Evolutionary conservation across 2,329 filamentous ascomycete genomes (phyloP).

Genomic region (Colletotrichum tofieldiae): DNA sequence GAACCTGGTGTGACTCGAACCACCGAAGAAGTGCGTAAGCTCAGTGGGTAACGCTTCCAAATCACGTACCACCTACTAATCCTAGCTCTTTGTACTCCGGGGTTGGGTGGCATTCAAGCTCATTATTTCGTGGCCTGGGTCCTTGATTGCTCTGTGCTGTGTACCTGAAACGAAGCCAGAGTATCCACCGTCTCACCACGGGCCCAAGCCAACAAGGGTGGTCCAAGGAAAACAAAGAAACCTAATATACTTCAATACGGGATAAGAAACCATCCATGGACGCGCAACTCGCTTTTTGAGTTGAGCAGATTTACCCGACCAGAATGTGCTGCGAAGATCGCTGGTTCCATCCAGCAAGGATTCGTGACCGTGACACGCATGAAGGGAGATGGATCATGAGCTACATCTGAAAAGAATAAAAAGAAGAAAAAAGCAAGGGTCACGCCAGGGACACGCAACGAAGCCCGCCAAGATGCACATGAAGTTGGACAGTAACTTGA

Average conservation of each 20-base stretch:
- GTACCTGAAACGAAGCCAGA: slow-evolving; percentile 32
- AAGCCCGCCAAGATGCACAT: not conserved
- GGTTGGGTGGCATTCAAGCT: not conserved
- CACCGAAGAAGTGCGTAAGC: not conserved
- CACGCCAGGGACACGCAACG: not conserved
- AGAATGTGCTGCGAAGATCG: not conserved
- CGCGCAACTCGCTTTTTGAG: slow-evolving; percentile 9
- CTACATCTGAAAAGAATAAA: no score
- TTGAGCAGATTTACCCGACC: not conserved
- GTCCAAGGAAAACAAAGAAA: not conserved
- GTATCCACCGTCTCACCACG: slow-evolving; percentile 19
- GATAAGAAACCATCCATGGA: not conserved
- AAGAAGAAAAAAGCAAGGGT: not conserved
- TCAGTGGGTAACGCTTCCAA: not conserved
- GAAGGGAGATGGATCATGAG: no score
- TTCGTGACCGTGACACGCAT: not conserved
- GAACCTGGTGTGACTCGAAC: not conserved
- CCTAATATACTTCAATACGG: not conserved
- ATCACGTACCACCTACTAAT: not conserved
- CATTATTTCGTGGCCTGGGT: not conserved
- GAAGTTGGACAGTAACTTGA: not conserved
- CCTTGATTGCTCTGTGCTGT: not conserved
- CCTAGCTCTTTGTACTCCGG: not conserved
- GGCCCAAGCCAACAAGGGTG: slow-evolving; percentile 15
- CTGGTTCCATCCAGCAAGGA: not conserved